Percentiles rank a stretch among this genome's conserved stretches.
Conservation (phyloP, 2,329 filamentous ascomycete species). For the Sporothrix pallida region DNA sequence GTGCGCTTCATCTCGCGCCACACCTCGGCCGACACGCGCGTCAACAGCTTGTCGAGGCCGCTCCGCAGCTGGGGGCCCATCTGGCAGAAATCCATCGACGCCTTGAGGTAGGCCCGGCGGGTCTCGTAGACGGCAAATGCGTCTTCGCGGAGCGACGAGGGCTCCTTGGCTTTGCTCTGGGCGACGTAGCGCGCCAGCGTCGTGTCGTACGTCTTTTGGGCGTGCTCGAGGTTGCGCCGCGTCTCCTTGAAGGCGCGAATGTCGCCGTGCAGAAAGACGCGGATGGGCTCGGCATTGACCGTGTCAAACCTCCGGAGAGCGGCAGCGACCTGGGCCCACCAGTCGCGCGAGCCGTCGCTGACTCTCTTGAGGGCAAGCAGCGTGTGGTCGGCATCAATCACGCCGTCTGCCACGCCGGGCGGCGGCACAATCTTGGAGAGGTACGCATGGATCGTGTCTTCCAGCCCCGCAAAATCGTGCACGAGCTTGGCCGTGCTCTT, state of each 20-base stretch:
- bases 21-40: constrained; percentile 82
- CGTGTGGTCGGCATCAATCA: constrained; percentile 92
- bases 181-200: constrained; percentile 80
- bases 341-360: constrained; percentile 84
- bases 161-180: constrained; percentile 92
- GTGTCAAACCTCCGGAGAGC: constrained; percentile 79
- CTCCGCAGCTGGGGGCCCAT: constrained; percentile 84
- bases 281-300: constrained; percentile 80
- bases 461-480: constrained; percentile 72
- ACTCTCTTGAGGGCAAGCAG: constrained; percentile 83
- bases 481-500: constrained; percentile 61
- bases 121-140: constrained; percentile 95
- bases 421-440: constrained; percentile 77
- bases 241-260: constrained; percentile 85
- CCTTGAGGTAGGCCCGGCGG: constrained; percentile 85
- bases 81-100: constrained; percentile 91
- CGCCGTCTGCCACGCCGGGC: constrained; percentile 74
- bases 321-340: constrained; percentile 78
- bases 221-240: constrained; percentile 73
- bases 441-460: constrained; percentile 78
- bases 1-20: constrained; percentile 83
- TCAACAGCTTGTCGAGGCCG: constrained; percentile 82
- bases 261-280: constrained; percentile 77
- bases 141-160: constrained; percentile 88
- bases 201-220: constrained; percentile 84